Conservation (phyloP, 106 monocot species). For the Phalaenopsis aphrodite region DNA sequence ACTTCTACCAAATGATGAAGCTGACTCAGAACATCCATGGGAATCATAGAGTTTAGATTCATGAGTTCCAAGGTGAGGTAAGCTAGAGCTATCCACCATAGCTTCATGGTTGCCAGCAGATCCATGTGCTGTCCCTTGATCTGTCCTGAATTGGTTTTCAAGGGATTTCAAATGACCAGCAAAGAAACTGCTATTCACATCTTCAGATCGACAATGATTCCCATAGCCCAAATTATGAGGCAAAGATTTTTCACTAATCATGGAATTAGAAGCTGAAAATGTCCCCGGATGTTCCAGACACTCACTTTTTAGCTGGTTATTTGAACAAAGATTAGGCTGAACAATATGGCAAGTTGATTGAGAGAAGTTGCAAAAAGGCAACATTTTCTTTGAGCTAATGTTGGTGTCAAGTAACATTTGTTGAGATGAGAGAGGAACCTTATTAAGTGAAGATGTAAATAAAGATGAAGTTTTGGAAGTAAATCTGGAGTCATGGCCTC, state of each 20-base stretch:
- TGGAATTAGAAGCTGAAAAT: neutral
- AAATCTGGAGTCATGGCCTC: neutral
- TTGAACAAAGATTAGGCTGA: neutral
- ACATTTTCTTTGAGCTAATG: neutral
- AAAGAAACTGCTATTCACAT: neutral
- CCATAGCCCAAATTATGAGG: neutral
- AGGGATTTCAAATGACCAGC: neutral
- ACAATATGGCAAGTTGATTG: neutral
- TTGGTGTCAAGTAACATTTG: neutral
- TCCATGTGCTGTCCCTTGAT: neutral
- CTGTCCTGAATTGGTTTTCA: neutral
- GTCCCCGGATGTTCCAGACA: neutral
- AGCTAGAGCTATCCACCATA: neutral
- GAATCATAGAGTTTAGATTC: neutral
- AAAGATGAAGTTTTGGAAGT: neutral
- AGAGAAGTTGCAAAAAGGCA: neutral
- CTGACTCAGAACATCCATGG: neutral
- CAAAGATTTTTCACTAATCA: neutral
- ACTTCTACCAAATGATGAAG: slow-evolving; percentile 8
- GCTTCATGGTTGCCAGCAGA: neutral
- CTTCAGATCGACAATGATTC: neutral
- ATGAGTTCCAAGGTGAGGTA: neutral
- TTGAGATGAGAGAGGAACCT: neutral
- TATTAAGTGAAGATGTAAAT: neutral
- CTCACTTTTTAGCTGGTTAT: neutral